Evolutionary conservation across 2,329 filamentous ascomycete species (phyloP).

Genomic region (Alternaria incomplexa): DNA sequence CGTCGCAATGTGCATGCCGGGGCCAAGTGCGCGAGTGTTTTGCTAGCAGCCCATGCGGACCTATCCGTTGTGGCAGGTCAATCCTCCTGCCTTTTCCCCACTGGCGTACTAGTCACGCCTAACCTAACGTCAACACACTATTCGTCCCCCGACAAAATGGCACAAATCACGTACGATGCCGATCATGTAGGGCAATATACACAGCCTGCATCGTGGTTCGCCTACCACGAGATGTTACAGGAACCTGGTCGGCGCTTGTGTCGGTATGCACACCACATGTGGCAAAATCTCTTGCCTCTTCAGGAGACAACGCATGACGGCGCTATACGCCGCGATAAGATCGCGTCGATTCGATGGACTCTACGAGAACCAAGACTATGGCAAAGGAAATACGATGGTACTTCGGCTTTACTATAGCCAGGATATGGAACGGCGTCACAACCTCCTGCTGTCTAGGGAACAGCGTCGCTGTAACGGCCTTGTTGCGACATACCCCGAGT

Average conservation of each 20-base stretch:
- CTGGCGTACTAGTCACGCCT: background rate
- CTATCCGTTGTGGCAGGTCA: slow-evolving; percentile 10
- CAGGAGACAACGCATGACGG: background rate
- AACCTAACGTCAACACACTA: background rate
- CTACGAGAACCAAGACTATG: background rate
- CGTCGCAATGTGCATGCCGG: background rate
- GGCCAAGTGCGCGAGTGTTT: slow-evolving; percentile 3
- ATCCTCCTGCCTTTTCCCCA: slow-evolving; percentile 7
- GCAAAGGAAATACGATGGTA: background rate
- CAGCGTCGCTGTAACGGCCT: background rate
- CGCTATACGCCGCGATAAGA: background rate
- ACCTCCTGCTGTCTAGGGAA: slow-evolving; percentile 14
- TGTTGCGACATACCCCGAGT: background rate
- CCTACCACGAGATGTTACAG: background rate
- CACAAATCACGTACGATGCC: background rate
- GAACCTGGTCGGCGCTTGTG: slow-evolving; percentile 1
- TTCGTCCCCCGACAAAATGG: slow-evolving; percentile 1
- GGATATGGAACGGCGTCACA: background rate
- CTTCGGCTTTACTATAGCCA: slow-evolving; percentile 1
- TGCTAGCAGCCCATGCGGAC: slow-evolving; percentile 1
- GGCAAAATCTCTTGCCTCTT: slow-evolving; percentile 1
- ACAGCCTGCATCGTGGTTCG: slow-evolving; percentile 3
- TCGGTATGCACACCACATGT: slow-evolving; percentile 9
- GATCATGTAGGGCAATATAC: slow-evolving; percentile 5
- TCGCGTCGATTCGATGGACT: background rate